Evolutionary conservation across 352 stramenopile genomes (phyloP).

Genomic region (Lagenidium sp.): DNA sequence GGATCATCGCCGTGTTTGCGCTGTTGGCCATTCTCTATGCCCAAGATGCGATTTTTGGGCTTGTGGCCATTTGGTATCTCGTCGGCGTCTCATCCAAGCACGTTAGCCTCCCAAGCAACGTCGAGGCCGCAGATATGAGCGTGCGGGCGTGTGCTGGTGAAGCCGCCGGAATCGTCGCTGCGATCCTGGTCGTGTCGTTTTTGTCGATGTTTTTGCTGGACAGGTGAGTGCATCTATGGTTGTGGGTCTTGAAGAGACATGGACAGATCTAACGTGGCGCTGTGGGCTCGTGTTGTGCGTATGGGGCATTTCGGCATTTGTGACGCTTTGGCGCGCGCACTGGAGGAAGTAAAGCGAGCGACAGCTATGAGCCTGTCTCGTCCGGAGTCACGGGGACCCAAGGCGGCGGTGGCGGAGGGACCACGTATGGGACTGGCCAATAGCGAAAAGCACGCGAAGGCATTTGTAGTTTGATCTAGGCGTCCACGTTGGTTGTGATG

Average conservation of each 20-base stretch:
- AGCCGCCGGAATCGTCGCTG: slow-evolving; percentile 41
- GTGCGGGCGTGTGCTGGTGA: slow-evolving; percentile 56
- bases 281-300: neutral
- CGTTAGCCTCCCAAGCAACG: slow-evolving; percentile 26
- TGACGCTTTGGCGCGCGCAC: neutral
- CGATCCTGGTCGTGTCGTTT: slow-evolving; percentile 40
- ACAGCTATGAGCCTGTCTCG: no score
- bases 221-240: slow-evolving; percentile 30
- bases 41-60: slow-evolving; percentile 44
- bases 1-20: slow-evolving; percentile 45
- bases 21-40: slow-evolving; percentile 50
- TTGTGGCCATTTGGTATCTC: slow-evolving; percentile 69
- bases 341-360: slow-evolving; percentile 42
- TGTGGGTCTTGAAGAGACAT: neutral
- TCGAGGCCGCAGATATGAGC: slow-evolving; percentile 39
- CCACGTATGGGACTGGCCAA: no score
- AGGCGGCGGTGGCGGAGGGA: no score
- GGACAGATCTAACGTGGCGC: neutral
- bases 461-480: no score
- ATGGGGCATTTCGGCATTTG: neutral
- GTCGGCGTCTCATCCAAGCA: slow-evolving; percentile 48
- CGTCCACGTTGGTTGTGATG: no score
- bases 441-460: no score
- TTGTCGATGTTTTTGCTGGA: slow-evolving; percentile 44
- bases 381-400: no score